These are phyloP conservation scores for Microsporum audouinii DNA, from an alignment of 2,329 filamentous ascomycete species.

Conservation along the genomic window DNA sequence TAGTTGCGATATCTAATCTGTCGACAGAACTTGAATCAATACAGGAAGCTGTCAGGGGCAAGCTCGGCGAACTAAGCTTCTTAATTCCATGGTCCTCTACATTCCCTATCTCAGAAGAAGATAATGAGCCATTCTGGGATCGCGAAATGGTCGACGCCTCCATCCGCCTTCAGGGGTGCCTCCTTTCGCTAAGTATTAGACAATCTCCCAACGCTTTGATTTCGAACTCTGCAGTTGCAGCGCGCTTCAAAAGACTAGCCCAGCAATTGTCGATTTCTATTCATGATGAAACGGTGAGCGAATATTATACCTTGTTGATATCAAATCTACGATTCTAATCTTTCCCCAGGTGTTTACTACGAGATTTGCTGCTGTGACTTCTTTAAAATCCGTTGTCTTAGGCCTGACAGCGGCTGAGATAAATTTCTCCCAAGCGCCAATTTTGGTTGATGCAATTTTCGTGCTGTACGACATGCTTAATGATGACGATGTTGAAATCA, in stretches of 20 bases:
- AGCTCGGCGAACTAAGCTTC: constrained; percentile 16
- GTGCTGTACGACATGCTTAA: constrained; percentile 65
- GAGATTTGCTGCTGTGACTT: constrained; percentile 27
- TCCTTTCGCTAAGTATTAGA: constrained; percentile 22
- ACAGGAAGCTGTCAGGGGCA: constrained; percentile 16
- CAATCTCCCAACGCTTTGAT: not conserved
- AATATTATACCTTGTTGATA: not conserved
- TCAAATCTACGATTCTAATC: not conserved
- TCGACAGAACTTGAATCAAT: constrained; percentile 22
- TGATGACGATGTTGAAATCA: constrained; percentile 86
- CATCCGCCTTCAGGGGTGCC: constrained; percentile 29
- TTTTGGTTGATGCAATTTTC: constrained; percentile 47
- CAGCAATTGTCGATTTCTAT: constrained; percentile 29
- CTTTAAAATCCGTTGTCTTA: constrained; percentile 24
- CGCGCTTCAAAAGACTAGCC: constrained; percentile 22
- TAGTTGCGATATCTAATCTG: constrained; percentile 24
- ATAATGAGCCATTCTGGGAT: constrained; percentile 22
- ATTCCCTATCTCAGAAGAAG: constrained; percentile 9
- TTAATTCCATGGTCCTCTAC: constrained; percentile 3
- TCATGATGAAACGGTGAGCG: constrained; percentile 32
- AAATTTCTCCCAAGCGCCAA: constrained; percentile 17
- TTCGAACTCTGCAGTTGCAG: not conserved
- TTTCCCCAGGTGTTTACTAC: constrained; percentile 29
- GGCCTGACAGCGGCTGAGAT: constrained; percentile 32
- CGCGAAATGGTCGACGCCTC: constrained; percentile 28